A percentile compares a stretch with the other conserved stretches of the same genome.
Conservation (phyloP, 2,329 filamentous ascomycete genomes). For the Aureobasidium leucospermi region DNA sequence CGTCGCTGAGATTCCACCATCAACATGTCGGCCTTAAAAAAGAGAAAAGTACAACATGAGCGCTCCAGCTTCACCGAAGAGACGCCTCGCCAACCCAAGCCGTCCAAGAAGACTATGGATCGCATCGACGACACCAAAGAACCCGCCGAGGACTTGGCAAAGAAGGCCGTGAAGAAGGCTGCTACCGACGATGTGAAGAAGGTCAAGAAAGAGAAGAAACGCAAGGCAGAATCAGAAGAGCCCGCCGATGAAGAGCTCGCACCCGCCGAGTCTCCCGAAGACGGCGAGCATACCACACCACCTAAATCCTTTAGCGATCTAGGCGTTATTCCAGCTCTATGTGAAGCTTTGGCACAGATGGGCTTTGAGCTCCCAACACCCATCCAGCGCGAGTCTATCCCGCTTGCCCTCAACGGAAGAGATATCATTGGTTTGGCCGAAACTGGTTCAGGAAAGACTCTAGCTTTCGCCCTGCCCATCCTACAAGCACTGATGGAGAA, state of each 20-base stretch:
- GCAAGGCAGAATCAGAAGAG: slow-evolving; percentile 15
- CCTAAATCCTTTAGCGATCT: slow-evolving; percentile 62
- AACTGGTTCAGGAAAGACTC: slow-evolving; percentile 93
- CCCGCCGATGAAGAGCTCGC: slow-evolving; percentile 21
- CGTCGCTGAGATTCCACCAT: background rate
- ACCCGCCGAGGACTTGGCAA: background rate
- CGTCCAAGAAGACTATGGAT: slow-evolving; percentile 14
- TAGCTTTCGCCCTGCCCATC: slow-evolving; percentile 88
- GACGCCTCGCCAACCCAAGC: slow-evolving; percentile 9
- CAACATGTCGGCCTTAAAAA: slow-evolving; percentile 36
- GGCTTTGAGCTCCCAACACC: slow-evolving; percentile 82
- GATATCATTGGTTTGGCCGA: slow-evolving; percentile 93
- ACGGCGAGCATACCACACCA: slow-evolving; percentile 10
- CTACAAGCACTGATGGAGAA: slow-evolving; percentile 85
- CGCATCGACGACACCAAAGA: slow-evolving; percentile 9
- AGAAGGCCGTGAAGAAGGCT: slow-evolving; percentile 17
- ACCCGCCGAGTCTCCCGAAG: slow-evolving; percentile 23
- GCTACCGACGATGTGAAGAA: slow-evolving; percentile 21
- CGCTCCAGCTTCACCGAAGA: slow-evolving; percentile 12
- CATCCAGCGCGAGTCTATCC: slow-evolving; percentile 82
- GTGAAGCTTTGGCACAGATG: slow-evolving; percentile 76
- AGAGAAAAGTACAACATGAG: slow-evolving; percentile 32
- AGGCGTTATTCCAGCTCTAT: slow-evolving; percentile 77
- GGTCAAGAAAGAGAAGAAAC: slow-evolving; percentile 20
- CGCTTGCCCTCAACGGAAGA: slow-evolving; percentile 66